These are phyloP conservation scores for Tarenaya hassleriana DNA, from an alignment of 345 rosid species.

Conservation along the genomic window DNA sequence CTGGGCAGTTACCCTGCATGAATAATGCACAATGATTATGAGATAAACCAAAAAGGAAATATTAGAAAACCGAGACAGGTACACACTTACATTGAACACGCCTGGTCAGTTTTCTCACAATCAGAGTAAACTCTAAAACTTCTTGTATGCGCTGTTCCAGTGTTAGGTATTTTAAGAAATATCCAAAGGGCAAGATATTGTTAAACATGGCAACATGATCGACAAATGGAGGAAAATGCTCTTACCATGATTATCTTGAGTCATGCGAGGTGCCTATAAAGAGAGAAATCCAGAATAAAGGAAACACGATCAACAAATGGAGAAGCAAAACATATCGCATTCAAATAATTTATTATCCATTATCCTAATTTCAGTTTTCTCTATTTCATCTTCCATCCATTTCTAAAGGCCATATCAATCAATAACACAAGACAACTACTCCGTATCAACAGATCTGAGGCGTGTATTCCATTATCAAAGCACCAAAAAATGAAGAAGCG, in stretches of 20 bases:
- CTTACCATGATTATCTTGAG: slow-evolving; percentile 26
- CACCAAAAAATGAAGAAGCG: background rate
- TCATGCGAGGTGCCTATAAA: slow-evolving; percentile 25
- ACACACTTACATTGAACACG: slow-evolving; percentile 36
- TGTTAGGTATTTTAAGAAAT: background rate
- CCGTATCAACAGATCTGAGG: background rate
- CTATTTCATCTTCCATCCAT: background rate
- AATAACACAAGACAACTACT: background rate
- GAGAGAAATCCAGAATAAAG: background rate
- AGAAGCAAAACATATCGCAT: background rate
- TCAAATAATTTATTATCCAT: background rate
- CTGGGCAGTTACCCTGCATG: slow-evolving; percentile 17
- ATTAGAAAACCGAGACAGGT: background rate
- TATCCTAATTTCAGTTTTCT: no score
- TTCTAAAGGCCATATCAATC: background rate
- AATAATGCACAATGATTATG: background rate
- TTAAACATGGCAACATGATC: background rate
- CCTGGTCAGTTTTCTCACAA: slow-evolving; percentile 31
- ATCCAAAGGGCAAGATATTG: background rate
- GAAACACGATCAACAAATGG: background rate
- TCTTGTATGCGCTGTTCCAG: slow-evolving; percentile 29
- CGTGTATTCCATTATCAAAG: background rate
- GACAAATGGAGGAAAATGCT: background rate
- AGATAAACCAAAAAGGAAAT: background rate
- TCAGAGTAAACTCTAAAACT: slow-evolving; percentile 46